Evolutionary conservation across 1,139 yeast species (phyloP).

Genomic region (Yamadazyma dushanensis): DNA sequence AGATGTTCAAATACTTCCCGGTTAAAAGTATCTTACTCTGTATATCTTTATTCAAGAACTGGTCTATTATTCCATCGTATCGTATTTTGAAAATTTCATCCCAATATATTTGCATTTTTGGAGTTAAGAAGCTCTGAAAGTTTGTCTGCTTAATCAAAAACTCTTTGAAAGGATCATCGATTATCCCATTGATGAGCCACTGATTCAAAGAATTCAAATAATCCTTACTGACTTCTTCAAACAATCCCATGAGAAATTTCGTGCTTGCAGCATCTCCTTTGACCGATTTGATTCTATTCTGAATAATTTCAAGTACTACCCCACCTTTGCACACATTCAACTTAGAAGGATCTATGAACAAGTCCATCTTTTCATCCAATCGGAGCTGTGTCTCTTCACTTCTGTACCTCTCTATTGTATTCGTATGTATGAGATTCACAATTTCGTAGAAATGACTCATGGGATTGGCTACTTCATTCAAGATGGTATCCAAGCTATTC

Average conservation of each 20-base stretch:
- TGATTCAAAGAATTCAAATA: conserved; percentile 68
- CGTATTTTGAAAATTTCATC: conserved; percentile 76
- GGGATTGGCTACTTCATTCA: conserved; percentile 30
- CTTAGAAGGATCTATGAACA: conserved; percentile 52
- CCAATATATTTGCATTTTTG: conserved; percentile 79
- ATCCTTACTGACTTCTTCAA: conserved; percentile 59
- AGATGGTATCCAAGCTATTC: conserved; percentile 31
- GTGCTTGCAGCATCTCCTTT: conserved; percentile 68
- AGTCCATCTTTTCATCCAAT: conserved; percentile 28
- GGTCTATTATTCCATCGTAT: conserved; percentile 73
- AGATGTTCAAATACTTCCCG: conserved; percentile 81
- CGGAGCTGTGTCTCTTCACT: conserved; percentile 6
- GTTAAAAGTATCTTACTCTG: conserved; percentile 72
- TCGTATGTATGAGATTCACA: conserved; percentile 44
- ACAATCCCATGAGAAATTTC: conserved; percentile 50
- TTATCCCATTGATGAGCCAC: conserved; percentile 77
- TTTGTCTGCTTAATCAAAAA: conserved; percentile 62
- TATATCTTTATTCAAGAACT: conserved; percentile 53
- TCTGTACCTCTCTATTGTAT: conserved; percentile 22
- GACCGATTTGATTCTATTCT: conserved; percentile 52
- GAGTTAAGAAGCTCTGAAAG: conserved; percentile 33
- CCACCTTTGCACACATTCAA: conserved; percentile 70
- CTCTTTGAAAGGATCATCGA: conserved; percentile 81
- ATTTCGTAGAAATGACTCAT: conserved; percentile 62
- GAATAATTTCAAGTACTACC: conserved; percentile 59